Percentiles rank a stretch among this genome's conserved stretches.
Evolutionary conservation across 176 grass and related monocot genomes (phyloP).

Genomic region (Miscanthus lutarioriparius): DNA sequence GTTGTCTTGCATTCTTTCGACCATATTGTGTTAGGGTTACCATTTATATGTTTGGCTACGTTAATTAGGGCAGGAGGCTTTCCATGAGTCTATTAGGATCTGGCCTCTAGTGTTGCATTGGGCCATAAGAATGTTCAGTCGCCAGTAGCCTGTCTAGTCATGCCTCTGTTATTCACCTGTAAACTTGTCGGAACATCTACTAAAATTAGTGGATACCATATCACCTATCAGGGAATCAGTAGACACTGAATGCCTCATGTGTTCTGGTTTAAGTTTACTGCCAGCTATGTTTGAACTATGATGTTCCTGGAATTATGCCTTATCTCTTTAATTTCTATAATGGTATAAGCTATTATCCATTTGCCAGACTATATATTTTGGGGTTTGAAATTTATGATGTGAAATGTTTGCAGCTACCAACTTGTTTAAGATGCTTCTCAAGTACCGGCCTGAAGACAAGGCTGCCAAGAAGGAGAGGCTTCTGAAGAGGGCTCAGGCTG

Average conservation of each 20-base stretch:
- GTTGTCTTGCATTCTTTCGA: background rate
- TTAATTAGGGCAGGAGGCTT: background rate
- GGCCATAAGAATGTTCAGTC: too few relatives aligned
- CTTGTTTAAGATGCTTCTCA: constrained; percentile 75
- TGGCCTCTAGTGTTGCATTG: background rate
- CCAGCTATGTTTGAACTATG: background rate
- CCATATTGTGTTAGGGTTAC: background rate
- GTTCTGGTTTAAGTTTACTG: background rate
- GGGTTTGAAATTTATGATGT: background rate
- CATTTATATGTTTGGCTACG: background rate
- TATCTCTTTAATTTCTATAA: background rate
- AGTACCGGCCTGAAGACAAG: constrained; percentile 72
- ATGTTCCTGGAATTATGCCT: background rate
- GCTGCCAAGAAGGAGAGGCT: constrained; percentile 69
- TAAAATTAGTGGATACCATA: background rate
- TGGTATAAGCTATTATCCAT: background rate
- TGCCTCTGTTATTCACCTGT: background rate
- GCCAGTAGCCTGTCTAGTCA: background rate
- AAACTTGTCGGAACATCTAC: background rate
- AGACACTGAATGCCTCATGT: background rate
- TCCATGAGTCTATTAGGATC: background rate
- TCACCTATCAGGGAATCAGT: background rate
- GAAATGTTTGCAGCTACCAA: constrained; percentile 44
- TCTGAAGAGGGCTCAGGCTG: constrained; percentile 71
- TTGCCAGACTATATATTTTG: background rate